These are phyloP conservation scores for Calonectria montana DNA, from an alignment of 2,329 filamentous ascomycete genomes.

Conservation along the genomic window DNA sequence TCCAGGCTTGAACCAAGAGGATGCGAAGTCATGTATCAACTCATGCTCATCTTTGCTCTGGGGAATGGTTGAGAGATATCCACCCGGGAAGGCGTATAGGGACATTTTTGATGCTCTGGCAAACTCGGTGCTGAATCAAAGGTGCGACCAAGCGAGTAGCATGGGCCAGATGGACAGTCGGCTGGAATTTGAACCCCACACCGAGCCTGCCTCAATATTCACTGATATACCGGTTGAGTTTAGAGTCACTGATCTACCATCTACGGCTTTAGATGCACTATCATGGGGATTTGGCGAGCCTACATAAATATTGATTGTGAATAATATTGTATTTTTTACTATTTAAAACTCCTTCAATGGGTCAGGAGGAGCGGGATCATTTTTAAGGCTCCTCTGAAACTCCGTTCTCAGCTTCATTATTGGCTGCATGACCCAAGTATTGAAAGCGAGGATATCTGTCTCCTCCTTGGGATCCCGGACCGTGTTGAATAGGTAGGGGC, in stretches of 20 bases:
- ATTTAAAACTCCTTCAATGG: constrained; percentile 41
- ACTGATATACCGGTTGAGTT: constrained; percentile 12
- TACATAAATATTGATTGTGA: constrained; percentile 1
- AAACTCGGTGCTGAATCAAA: not conserved
- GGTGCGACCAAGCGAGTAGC: not conserved
- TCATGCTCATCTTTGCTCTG: constrained; percentile 40
- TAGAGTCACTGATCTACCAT: not conserved
- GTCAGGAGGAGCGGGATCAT: constrained; percentile 46
- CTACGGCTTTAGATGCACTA: constrained; percentile 17
- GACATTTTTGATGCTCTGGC: constrained; percentile 40
- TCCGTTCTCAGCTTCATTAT: constrained; percentile 39
- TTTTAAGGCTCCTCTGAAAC: constrained; percentile 44
- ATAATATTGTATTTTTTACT: not conserved
- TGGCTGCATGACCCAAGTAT: constrained; percentile 50
- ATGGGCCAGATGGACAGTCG: not conserved
- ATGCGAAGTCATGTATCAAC: constrained; percentile 24
- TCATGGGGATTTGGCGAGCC: constrained; percentile 26
- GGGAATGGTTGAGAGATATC: constrained; percentile 45
- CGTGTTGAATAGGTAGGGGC: constrained; percentile 47
- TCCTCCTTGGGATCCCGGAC: constrained; percentile 49
- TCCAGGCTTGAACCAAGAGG: not conserved
- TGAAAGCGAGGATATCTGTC: constrained; percentile 43
- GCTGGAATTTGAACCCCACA: not conserved
- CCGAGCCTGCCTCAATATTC: constrained; percentile 14
- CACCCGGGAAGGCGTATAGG: constrained; percentile 36